Conservation (phyloP, 2,329 filamentous ascomycete species). For the Fusarium duplospermum region DNA sequence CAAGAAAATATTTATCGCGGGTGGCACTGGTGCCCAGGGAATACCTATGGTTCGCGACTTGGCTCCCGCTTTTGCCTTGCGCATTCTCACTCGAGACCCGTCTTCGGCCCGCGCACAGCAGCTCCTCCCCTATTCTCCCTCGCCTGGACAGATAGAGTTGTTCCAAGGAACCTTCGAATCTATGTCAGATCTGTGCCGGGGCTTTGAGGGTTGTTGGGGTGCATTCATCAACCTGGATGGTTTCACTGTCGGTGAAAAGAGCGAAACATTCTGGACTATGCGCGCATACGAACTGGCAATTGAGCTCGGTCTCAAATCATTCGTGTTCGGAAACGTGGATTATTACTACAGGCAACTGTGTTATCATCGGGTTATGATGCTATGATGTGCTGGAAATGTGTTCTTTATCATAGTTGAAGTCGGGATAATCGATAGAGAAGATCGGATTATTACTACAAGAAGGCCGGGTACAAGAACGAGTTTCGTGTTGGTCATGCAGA, state of each 20-base stretch:
- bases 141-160: background rate
- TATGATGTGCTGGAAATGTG: no score
- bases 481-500: background rate
- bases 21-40: background rate
- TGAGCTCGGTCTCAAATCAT: background rate
- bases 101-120: background rate
- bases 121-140: background rate
- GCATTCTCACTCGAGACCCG: background rate
- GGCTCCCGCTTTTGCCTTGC: background rate
- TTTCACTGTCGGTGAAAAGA: background rate
- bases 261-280: background rate
- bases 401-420: no score
- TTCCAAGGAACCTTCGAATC: background rate
- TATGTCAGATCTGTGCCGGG: background rate
- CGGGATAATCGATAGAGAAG: no score
- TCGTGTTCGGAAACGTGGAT: background rate
- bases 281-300: background rate
- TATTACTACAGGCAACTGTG: no score
- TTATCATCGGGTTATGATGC: no score
- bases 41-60: background rate
- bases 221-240: background rate
- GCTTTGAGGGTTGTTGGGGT: background rate
- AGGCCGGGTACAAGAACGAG: background rate
- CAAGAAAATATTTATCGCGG: background rate
- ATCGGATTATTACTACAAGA: background rate